Percentiles rank a stretch among this genome's conserved stretches.
These are phyloP conservation scores for Saturnispora gosingensis DNA, from an alignment of 805 yeast genomes.

Conservation along the genomic window DNA sequence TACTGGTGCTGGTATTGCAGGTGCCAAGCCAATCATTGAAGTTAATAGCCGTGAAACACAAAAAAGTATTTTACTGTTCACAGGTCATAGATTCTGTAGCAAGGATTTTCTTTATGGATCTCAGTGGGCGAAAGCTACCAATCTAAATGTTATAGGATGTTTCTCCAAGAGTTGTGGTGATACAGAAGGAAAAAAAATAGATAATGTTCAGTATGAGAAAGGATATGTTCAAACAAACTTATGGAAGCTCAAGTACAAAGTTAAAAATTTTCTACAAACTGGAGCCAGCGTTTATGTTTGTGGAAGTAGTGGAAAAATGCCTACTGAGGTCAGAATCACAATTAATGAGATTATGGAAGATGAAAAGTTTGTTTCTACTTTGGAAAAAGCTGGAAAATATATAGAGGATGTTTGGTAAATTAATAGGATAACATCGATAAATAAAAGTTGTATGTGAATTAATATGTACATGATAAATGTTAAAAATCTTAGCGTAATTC, in stretches of 20 bases:
- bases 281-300: conserved; percentile 70
- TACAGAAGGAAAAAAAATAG: conserved; percentile 24
- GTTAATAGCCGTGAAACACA: conserved; percentile 17
- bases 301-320: conserved; percentile 95
- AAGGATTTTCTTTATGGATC: conserved; percentile 63
- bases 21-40: conserved; percentile 66
- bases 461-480: background rate
- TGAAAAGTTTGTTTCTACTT: conserved; percentile 31
- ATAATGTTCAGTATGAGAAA: conserved; percentile 15
- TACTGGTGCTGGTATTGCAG: conserved; percentile 97
- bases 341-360: conserved; percentile 40
- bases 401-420: conserved; percentile 82
- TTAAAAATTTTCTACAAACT: conserved; percentile 46
- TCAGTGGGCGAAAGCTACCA: conserved; percentile 36
- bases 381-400: conserved; percentile 40
- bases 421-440: background rate
- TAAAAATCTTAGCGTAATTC: conserved; percentile 33
- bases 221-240: conserved; percentile 77
- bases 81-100: conserved; percentile 59
- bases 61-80: conserved; percentile 43
- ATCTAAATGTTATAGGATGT: conserved; percentile 30
- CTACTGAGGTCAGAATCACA: conserved; percentile 69
- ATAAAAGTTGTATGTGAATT: background rate
- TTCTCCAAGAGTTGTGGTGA: conserved; percentile 40
- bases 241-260: conserved; percentile 37